Base-by-base conservation (phyloP, 306 rosid genomes). In the Gleditsia sinensis region DNA sequence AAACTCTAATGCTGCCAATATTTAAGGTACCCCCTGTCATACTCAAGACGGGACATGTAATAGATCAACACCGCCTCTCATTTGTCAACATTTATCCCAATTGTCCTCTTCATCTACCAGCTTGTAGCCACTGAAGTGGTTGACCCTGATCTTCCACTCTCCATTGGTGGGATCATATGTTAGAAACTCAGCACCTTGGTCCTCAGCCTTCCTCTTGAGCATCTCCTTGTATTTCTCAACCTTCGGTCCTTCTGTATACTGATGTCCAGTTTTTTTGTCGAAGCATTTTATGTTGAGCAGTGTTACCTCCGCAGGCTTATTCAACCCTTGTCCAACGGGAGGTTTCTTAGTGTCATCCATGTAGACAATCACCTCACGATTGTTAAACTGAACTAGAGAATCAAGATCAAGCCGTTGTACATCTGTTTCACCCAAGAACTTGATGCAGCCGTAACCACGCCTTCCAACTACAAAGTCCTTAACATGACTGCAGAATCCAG, bases 301-400 rank as follows among this genome's bases (percentile, higher is more conserved):
- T 32, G 97, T 92, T 1, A 95, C 99, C 90, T 86, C 99, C 39
- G 99, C 99, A 25, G 97, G 96, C 80, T 95, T 95, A 87, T 95
- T 95, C 59, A 95, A 90, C 58, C 99, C 99, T 80, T 92, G 98
- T 55, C 99, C 99, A 20, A 91, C 89, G 17, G 99, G 98, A 30
- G 98, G 98, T 69, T 90, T 92, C 91, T 90, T 95, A 58, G 85
- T 75, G 58, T 95, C 99, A 59, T 92, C 98, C 84, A 78, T 85
- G 90, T 95, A 95, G 5, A 95, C 99, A 5, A 92, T 89, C 83
- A 95, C 98, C 81, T 95, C 99, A 3, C 97, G 89, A 50, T 86
- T 88, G 86, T 95, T 95, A 59, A 95, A 95, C 86, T 92, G 92
- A 72, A 95, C 83, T 17, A 95, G 81, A 56, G 92, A 79, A 86